Base-by-base conservation (phyloP, 768 basidiomycete genomes). In the Russula sp. region DNA sequence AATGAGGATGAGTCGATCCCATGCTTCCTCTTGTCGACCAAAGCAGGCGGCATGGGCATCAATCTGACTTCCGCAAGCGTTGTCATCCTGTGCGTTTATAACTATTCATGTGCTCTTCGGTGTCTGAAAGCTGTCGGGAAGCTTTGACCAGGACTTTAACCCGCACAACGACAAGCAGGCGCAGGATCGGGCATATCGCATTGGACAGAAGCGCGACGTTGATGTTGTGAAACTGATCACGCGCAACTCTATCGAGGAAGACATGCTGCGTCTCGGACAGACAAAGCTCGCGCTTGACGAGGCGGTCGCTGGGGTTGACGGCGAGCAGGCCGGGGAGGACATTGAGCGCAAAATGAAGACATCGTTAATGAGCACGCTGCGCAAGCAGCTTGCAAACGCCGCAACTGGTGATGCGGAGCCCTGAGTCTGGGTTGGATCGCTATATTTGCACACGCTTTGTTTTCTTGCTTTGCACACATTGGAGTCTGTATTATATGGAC, bases 61-160 rank as follows among this genome's bases (percentile, higher is more conserved):
- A 99, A 99, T 73, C 75, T 99, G 67, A 96, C 92, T 1, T 94
- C 94, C 2, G 95, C 96, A 1, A 94, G 91, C 50, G 94, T 94
- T 44, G 96, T 99, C 47, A 89, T 98, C 70, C 89, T 94, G 89
- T 89, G 64, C 50, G 84, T 73, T 5, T 59, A 65, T 35, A 35
- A 55, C 53, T 59, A 53, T 37, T 16, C 16, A 14, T 52, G 18
- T 42, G 54, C 20, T 47, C 32, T 42, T 58, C 27, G 50, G 47
- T 31, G 48, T 67, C 51, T 56, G 73, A 62, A 34, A 14, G 27
- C 47, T 31, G 8, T 18, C 10, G 8, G 48, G 34, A 62, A 90
- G 88, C 84, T 97, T 94, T 71, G 96, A 99, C 72, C 94, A 96
- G 71, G 96, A 98, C 73, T 99, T 98, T 76, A 98, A 98, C 73